phyloP scores from a whole-genome alignment of 2,329 filamentous ascomycete genomes.

The Zasmidium citrigriseum region DNA sequence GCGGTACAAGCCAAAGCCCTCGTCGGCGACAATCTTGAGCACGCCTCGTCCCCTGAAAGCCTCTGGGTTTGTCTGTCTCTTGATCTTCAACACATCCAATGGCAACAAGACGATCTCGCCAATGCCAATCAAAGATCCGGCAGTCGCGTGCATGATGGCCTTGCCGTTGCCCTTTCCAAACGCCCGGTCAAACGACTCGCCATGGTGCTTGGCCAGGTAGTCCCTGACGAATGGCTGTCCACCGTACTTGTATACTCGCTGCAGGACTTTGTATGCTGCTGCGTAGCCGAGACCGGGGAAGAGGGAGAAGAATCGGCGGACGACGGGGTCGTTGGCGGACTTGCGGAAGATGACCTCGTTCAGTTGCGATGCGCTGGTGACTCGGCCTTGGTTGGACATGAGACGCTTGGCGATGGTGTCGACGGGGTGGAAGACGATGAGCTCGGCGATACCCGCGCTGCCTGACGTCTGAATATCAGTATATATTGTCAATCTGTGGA shows the following conservation, averaged over 20 bases:
- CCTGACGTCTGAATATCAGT: conserved; percentile 54
- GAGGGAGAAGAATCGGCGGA: conserved; percentile 85
- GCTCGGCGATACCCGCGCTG: conserved; percentile 87
- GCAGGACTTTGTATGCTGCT: conserved; percentile 95
- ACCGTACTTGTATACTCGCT: conserved; percentile 98
- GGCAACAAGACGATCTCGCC: conserved; percentile 95
- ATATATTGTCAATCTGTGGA: not conserved
- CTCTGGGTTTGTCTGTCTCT: conserved; percentile 98
- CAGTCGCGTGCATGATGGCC: conserved; percentile 95
- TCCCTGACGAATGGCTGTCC: conserved; percentile 94
- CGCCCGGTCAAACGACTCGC: conserved; percentile 77
- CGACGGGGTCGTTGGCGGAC: conserved; percentile 69
- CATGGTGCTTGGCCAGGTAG: conserved; percentile 78
- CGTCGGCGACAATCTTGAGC: conserved; percentile 84
- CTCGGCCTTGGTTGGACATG: conserved; percentile 93
- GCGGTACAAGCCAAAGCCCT: conserved; percentile 93
- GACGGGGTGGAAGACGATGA: conserved; percentile 91
- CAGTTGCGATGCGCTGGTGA: conserved; percentile 63
- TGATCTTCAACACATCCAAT: conserved; percentile 97
- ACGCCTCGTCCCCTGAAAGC: conserved; percentile 94
- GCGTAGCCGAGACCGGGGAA: conserved; percentile 98
- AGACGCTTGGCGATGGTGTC: conserved; percentile 98
- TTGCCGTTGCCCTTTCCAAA: conserved; percentile 98
- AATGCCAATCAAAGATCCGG: conserved; percentile 92
- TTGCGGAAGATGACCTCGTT: conserved; percentile 95